Percentiles rank a stretch among this genome's conserved stretches.
Evolutionary conservation across 139 green algal species (phyloP).

Genomic region (Micractinium sp.): DNA sequence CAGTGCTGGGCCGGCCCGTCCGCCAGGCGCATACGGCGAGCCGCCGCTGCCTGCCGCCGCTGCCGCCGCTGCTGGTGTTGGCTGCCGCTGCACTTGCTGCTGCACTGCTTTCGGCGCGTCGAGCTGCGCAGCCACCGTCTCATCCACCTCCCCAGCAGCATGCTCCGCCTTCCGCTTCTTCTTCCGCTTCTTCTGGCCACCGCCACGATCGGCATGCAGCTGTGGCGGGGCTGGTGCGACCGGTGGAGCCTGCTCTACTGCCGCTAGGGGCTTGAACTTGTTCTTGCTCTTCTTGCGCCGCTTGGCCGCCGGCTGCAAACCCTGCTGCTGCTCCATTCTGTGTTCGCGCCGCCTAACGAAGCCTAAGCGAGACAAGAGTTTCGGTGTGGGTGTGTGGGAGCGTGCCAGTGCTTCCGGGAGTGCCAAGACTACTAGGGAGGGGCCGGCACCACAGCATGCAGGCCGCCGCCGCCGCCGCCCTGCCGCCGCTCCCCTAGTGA

Average conservation of each 20-base stretch:
- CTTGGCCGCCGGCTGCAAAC: neutral
- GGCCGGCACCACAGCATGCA: too few species aligned
- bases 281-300: constrained; percentile 11
- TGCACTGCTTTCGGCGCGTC: neutral
- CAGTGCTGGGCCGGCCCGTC: neutral
- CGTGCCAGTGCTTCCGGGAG: too few species aligned
- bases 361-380: too few species aligned
- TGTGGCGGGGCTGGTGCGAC: neutral
- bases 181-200: neutral
- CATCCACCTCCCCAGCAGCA: neutral
- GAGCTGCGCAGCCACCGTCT: neutral
- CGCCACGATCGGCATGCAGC: neutral
- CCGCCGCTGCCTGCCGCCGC: neutral
- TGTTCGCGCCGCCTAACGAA: too few species aligned
- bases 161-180: constrained; percentile 13
- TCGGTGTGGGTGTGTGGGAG: too few species aligned
- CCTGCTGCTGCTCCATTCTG: too few species aligned
- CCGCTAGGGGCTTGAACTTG: neutral
- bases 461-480: too few species aligned
- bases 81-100: neutral
- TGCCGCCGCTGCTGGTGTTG: neutral
- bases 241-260: neutral
- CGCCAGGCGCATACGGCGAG: neutral
- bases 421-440: too few species aligned
- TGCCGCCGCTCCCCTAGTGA: too few species aligned